phyloP scores from a whole-genome alignment of 2,329 filamentous ascomycete genomes.

The Talaromyces funiculosus region DNA sequence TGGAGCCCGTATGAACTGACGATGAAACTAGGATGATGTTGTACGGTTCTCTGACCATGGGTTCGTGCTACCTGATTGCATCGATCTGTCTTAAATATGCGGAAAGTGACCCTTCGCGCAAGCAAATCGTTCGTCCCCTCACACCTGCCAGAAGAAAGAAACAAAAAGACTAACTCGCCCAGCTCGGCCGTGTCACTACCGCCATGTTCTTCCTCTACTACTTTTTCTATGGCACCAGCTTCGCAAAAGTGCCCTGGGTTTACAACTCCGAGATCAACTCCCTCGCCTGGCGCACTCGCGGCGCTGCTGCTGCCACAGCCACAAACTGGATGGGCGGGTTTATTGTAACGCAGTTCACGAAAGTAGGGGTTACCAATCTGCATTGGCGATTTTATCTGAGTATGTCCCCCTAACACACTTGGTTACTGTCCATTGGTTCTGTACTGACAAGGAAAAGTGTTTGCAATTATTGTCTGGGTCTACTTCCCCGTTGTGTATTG shows the following conservation, averaged over 20 bases:
- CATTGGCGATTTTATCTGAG: constrained; percentile 14
- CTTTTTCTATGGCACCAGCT: constrained; percentile 17
- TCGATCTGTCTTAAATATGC: constrained; percentile 15
- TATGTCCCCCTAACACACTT: not conserved
- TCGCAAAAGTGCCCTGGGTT: constrained; percentile 17
- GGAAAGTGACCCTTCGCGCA: constrained; percentile 10
- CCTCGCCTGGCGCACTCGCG: constrained; percentile 16
- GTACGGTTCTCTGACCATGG: constrained; percentile 16
- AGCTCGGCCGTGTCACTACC: not conserved
- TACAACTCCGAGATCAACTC: constrained; percentile 19
- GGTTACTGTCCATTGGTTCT: too few species aligned
- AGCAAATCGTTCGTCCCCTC: constrained; percentile 3
- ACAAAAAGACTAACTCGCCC: not conserved
- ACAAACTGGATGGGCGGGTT: constrained; percentile 14
- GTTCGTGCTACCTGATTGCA: constrained; percentile 15
- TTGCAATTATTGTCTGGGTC: constrained; percentile 7
- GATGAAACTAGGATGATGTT: constrained; percentile 15
- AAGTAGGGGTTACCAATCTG: constrained; percentile 12
- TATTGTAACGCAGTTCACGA: constrained; percentile 15
- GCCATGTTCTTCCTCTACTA: constrained; percentile 14
- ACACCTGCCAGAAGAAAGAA: not conserved
- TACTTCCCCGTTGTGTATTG: constrained; percentile 9
- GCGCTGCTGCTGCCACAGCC: constrained; percentile 13
- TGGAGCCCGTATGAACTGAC: not conserved
- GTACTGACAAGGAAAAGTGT: not conserved